A percentile compares a stretch with the other conserved stretches of the same genome.
These are phyloP conservation scores for Triangularia setosa DNA, from an alignment of 2,329 filamentous ascomycete genomes.

Conservation along the genomic window DNA sequence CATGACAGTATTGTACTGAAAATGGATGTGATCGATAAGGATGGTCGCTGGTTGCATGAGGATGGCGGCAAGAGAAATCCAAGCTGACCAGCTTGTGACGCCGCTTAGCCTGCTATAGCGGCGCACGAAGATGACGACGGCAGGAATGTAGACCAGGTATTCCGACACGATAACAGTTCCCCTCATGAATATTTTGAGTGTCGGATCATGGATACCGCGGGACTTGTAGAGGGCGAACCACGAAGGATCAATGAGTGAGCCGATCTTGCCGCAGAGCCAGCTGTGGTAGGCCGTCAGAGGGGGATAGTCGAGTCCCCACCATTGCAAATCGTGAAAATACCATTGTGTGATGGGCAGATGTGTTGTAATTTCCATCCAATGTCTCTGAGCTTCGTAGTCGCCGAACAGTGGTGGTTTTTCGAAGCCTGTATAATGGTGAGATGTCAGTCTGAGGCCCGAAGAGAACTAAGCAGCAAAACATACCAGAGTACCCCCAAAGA, in stretches of 20 bases:
- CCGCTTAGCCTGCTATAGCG: slow-evolving; percentile 72
- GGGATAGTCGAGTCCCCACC: slow-evolving; percentile 98
- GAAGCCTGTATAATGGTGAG: slow-evolving; percentile 53
- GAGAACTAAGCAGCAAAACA: neutral
- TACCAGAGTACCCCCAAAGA: slow-evolving; percentile 93
- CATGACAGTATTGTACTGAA: slow-evolving; percentile 99
- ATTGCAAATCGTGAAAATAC: slow-evolving; percentile 96
- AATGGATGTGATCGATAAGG: slow-evolving; percentile 90
- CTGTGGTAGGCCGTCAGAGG: slow-evolving; percentile 97
- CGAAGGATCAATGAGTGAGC: slow-evolving; percentile 68
- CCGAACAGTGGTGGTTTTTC: slow-evolving; percentile 85
- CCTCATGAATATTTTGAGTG: slow-evolving; percentile 92
- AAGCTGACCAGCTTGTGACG: slow-evolving; percentile 76
- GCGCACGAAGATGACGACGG: slow-evolving; percentile 78
- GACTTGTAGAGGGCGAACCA: slow-evolving; percentile 89
- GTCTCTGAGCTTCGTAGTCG: slow-evolving; percentile 95
- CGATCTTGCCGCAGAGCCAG: slow-evolving; percentile 88
- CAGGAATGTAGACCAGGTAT: slow-evolving; percentile 84
- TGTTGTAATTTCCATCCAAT: slow-evolving; percentile 97
- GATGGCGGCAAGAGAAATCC: slow-evolving; percentile 82
- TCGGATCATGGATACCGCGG: slow-evolving; percentile 72
- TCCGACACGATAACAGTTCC: slow-evolving; percentile 88
- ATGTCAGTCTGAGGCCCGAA: neutral
- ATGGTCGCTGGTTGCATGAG: slow-evolving; percentile 89
- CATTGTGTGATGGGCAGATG: slow-evolving; percentile 87